Conservation (phyloP, 106 monocot genomes). For the Hemerocallis citrina region DNA sequence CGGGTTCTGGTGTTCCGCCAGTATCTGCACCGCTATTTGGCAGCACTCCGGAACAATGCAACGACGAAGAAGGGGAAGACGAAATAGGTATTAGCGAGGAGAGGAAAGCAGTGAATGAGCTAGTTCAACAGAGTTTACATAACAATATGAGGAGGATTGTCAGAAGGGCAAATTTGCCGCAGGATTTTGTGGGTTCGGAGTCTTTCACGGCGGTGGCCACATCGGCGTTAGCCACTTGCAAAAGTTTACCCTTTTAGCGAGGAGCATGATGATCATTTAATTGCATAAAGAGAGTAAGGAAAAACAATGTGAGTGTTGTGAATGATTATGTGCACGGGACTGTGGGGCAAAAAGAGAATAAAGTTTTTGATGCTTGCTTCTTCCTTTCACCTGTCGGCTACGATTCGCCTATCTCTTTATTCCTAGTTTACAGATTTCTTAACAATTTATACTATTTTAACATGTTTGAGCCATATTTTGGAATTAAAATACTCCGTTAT, state of each 20-base stretch:
- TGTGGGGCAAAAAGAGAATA: too few relatives aligned
- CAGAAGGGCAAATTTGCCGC: slow-evolving; percentile 53
- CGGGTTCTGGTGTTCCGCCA: neutral
- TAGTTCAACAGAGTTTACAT: slow-evolving; percentile 80
- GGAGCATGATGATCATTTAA: too few relatives aligned
- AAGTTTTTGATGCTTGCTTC: too few relatives aligned
- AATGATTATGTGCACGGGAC: too few relatives aligned
- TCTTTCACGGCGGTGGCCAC: slow-evolving; percentile 22
- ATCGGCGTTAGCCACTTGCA: slow-evolving; percentile 38
- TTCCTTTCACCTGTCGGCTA: too few relatives aligned
- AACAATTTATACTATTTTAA: too few relatives aligned
- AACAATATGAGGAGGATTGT: slow-evolving; percentile 66
- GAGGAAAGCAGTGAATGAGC: slow-evolving; percentile 44
- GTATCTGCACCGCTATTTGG: neutral
- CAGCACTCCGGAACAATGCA: neutral
- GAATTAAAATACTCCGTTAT: too few relatives aligned
- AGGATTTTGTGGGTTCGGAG: slow-evolving; percentile 44
- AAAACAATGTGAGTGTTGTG: too few relatives aligned
- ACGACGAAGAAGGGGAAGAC: slow-evolving; percentile 7
- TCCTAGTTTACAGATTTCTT: too few relatives aligned
- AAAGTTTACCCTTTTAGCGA: slow-evolving; percentile 60
- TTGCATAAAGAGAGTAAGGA: too few relatives aligned
- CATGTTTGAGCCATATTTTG: too few relatives aligned
- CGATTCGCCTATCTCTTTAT: too few relatives aligned
- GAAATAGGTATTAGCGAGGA: slow-evolving; percentile 48